A percentile compares a stretch with the other conserved stretches of the same genome.
These are phyloP conservation scores for Lathyrus tuberosus DNA, from an alignment of 306 rosid genomes.

Conservation along the genomic window DNA sequence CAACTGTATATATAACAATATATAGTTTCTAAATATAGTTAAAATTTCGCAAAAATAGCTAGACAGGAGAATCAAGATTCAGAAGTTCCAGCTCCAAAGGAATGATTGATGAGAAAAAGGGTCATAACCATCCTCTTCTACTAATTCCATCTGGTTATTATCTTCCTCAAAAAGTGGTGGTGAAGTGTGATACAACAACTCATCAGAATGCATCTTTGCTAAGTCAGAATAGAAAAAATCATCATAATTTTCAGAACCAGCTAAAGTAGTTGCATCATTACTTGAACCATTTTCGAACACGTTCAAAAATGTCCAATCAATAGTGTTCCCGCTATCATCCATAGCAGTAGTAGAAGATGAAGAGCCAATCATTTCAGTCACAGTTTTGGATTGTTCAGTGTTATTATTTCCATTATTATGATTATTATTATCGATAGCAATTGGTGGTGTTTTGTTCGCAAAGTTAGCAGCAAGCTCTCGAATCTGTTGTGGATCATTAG, in stretches of 20 bases:
- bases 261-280: background rate
- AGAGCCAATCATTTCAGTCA: background rate
- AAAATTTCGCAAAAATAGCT: too few relatives aligned
- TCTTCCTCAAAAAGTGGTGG: conserved; percentile 15
- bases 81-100: conserved; percentile 61
- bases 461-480: conserved; percentile 57
- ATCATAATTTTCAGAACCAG: conserved; percentile 15
- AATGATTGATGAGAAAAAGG: conserved; percentile 46
- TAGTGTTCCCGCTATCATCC: background rate
- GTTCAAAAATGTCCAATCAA: conserved; percentile 61
- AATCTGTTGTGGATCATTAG: conserved; percentile 45
- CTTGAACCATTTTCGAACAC: conserved; percentile 31
- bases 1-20: background rate
- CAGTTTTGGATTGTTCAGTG: too few relatives aligned
- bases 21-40: background rate
- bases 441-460: conserved; percentile 39
- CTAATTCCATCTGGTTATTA: background rate
- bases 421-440: background rate
- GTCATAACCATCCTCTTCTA: background rate
- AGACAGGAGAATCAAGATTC: background rate
- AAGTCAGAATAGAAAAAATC: conserved; percentile 29
- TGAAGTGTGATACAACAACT: conserved; percentile 29
- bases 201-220: conserved; percentile 47
- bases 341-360: conserved; percentile 13
- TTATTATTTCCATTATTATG: too few relatives aligned